Base-by-base conservation (phyloP, 805 yeast genomes). In the Zygoascus flipseniorum region DNA sequence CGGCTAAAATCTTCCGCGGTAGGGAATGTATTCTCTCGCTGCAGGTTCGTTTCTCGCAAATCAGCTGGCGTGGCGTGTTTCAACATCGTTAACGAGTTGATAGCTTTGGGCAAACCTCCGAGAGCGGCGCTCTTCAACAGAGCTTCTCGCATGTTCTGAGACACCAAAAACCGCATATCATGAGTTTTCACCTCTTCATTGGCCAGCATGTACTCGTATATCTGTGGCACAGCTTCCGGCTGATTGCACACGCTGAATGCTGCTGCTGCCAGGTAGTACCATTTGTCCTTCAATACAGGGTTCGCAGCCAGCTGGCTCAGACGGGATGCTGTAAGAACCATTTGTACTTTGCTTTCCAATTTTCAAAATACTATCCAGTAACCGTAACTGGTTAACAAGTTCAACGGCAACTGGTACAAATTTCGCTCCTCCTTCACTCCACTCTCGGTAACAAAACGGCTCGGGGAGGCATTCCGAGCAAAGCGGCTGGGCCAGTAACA, bases 221-320 rank as follows among this genome's bases (percentile, higher is more conserved):
- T 65, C 52, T 72, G 75, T 2, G 96, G 90, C 31, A 89, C 79
- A 57, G 86, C 96, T 50, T 83, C 80, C 0, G 97, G 95, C 56
- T 77, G 79, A 63, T 90, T 90, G 62, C 92, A 83, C 5, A 84
- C 89, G 1, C 92, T 80, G 48, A 89, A 75, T 9, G 95, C 80
- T 0, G 92, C 86, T 8, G 93, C 86, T 0, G 96, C 92, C 19
- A 89, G 71, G 41, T 81, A 70, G 64, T 83, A 86, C 97, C 97
- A 90, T 20, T 78, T 64, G 57, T 74, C 71, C 43, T 73, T 69
- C 31, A 88, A 73, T 10, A 68, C 67, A 0, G 86, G 84, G 64
- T 80, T 79, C 41, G 74, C 66, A 0, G 85, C 78, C 31, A 85
- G 66, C 52, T 69, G 68, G 0, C 72, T 73, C n/a, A 85, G 70